Evolutionary conservation across 2,329 filamentous ascomycete genomes (phyloP), one percentile per base, ranked within the genome.

Genomic region (Xylaria polymorpha): DNA sequence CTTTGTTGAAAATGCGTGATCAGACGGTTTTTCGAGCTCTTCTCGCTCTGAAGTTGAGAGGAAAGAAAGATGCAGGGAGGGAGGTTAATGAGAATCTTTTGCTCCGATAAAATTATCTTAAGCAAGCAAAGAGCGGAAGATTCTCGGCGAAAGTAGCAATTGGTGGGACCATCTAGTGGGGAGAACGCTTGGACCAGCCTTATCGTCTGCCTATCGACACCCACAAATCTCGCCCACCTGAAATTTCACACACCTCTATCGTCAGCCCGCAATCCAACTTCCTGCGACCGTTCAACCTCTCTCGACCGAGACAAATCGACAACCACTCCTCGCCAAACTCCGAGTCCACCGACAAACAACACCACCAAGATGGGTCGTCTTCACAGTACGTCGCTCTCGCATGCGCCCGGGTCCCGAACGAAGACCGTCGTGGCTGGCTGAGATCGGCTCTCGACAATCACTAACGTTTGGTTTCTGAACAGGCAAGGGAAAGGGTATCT

Each of bases 401-500:
- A 25, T 57, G 9, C 53, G 43, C 43, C 20, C 35, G 20, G 22
- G 9, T 22, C n/a, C n/a, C 51, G 51, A 51, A 37, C 32, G 32
- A 22, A 55, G 37, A 32, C 18, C 18, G 22, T 29, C 25, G 3
- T 9, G 22, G 44, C 35, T 51, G 35, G 20, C 41, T 1, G 35
- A 43, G 32, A 32, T 18, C 55, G 32, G 3, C 43, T 20, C 53
- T 37, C 41, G 46, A 25, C 59, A 37, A 39, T 50, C 57, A 15
- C 60, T 71, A 59, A 71, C 57, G 22, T 51, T 25, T 25, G 29
- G 32, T 41, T 35, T 63, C n/a, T 43, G 32, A 43, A 64, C 48
- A 71, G 69, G 69, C 67, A 67, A 57, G 46, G 95, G 96, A 88
- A 98, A 98, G 93, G 97, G 96, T 86, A 99, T 99, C 87, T 94